Base-by-base conservation (phyloP, 805 yeast species). In the Citeromyces nyonsensis region DNA sequence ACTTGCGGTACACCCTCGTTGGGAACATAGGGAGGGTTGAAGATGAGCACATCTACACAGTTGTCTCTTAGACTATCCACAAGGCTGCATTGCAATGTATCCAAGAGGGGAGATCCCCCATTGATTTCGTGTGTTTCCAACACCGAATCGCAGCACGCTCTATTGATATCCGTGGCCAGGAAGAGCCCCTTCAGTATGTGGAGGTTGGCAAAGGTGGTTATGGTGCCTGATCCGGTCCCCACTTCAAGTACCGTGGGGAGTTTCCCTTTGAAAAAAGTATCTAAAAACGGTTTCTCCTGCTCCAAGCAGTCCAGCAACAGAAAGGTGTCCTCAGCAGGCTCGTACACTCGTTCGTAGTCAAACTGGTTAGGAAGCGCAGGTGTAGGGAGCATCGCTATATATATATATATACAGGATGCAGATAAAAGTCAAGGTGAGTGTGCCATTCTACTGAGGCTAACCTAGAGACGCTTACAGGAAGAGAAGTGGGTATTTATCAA, bases 11-110 rank as follows among this genome's bases (percentile, higher is more conserved):
- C 79, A 0, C 45, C 47, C 36, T 74, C 85, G 1, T 88, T 82
- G 0, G 98, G 98, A 1, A 91, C 98, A 48, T 91, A 91, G 0
- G 98, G 98, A 1, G 98, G 98, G 46, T 91, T 91, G 54, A 91
- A 91, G 1, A 91, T 61, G 14, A 91, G 56, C 1, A 88, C 36
- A 44, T 91, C 97, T 2, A 85, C 63, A 4, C 54, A 32, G 2
- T 61, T 42, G 0, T 46, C 45, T 9, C 66, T 49, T 7, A 84
- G 39, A 3, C 70, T 60, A 7, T 63, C 43, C 0, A 79, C 65
- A 22, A 85, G 52, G 44, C 69, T 68, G 48, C 73, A 64, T 37
- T 79, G 81, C 2, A 77, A 35, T 0, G 61, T 40, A 26, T 73
- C 81, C 11, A 71, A 40, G 31, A 44, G 47, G 11, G 22, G 12